Evolutionary conservation across 495 filamentous ascomycete genomes (phyloP).

Genomic region (Aspergillus carlsbadensis): DNA sequence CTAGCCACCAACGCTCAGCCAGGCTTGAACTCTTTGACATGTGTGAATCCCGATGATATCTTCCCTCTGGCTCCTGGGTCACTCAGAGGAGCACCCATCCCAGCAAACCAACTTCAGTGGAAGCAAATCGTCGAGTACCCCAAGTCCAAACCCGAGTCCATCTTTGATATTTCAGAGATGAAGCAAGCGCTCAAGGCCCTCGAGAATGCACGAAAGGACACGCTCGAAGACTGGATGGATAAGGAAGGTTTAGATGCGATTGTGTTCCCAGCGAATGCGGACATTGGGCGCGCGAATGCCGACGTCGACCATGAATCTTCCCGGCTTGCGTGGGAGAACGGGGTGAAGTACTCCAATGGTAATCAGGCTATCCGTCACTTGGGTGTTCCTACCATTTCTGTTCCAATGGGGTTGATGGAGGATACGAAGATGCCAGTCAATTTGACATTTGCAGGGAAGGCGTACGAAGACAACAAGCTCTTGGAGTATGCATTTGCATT

Average conservation of each 20-base stretch:
- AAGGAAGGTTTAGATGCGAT: constrained; percentile 30
- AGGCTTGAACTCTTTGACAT: constrained; percentile 23
- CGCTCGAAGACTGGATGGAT: constrained; percentile 37
- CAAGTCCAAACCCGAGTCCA: constrained; percentile 22
- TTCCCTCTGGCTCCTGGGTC: constrained; percentile 35
- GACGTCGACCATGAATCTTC: constrained; percentile 28
- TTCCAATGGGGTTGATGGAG: constrained; percentile 40
- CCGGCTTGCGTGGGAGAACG: constrained; percentile 33
- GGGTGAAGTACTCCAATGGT: constrained; percentile 38
- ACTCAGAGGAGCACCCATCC: constrained; percentile 29
- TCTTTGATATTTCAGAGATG: constrained; percentile 27
- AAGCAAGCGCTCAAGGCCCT: constrained; percentile 29
- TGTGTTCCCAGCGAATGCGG: constrained; percentile 35
- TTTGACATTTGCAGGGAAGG: constrained; percentile 37
- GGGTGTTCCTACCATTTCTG: constrained; percentile 35
- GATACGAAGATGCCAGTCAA: constrained; percentile 37
- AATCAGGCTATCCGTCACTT: constrained; percentile 36
- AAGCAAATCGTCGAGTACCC: constrained; percentile 36
- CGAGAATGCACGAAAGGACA: constrained; percentile 31
- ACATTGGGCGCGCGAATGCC: constrained; percentile 31
- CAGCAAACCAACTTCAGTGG: constrained; percentile 32
- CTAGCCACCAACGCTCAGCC: constrained; percentile 26
- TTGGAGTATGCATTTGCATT: constrained; percentile 34
- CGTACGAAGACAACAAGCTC: constrained; percentile 31
- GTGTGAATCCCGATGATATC: constrained; percentile 31